Evolutionary conservation across 345 rosid genomes (phyloP).

Genomic region (Brassica carinata): DNA sequence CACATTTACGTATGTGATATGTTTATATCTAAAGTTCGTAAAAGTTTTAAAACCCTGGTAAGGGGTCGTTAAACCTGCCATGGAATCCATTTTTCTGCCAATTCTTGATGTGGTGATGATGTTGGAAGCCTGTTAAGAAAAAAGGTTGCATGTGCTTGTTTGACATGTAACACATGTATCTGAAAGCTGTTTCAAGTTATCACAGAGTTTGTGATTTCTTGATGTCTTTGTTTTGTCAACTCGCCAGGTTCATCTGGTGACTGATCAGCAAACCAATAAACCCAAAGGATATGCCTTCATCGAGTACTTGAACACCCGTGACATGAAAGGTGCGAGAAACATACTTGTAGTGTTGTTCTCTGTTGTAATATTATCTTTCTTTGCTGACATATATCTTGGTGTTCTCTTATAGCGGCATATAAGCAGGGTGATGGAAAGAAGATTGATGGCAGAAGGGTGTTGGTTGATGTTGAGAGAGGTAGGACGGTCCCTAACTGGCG

Average conservation of each 20-base stretch:
- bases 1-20: conserved; percentile 16
- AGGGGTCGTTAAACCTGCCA: conserved; percentile 77
- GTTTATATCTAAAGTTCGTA: conserved; percentile 40
- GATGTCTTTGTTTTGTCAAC: conserved; percentile 40
- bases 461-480: conserved; percentile 98
- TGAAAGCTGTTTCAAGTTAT: conserved; percentile 25
- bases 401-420: conserved; percentile 70
- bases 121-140: conserved; percentile 75
- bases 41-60: conserved; percentile 86
- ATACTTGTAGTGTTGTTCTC: background rate
- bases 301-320: conserved; percentile 91
- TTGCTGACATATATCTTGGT: conserved; percentile 18
- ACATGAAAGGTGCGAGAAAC: conserved; percentile 77
- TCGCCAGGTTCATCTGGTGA: conserved; percentile 76
- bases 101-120: conserved; percentile 94
- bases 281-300: conserved; percentile 97
- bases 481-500: conserved; percentile 99
- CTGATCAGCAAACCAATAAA: conserved; percentile 73
- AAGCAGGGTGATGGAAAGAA: conserved; percentile 99
- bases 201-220: conserved; percentile 36
- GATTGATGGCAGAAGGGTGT: conserved; percentile 97
- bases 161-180: conserved; percentile 24
- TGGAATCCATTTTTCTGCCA: conserved; percentile 80
- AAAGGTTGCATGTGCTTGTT: conserved; percentile 83
- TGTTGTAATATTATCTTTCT: background rate